These are phyloP conservation scores for Colletotrichum cordylinicola DNA, from an alignment of 2,329 filamentous ascomycete species.

Conservation along the genomic window DNA sequence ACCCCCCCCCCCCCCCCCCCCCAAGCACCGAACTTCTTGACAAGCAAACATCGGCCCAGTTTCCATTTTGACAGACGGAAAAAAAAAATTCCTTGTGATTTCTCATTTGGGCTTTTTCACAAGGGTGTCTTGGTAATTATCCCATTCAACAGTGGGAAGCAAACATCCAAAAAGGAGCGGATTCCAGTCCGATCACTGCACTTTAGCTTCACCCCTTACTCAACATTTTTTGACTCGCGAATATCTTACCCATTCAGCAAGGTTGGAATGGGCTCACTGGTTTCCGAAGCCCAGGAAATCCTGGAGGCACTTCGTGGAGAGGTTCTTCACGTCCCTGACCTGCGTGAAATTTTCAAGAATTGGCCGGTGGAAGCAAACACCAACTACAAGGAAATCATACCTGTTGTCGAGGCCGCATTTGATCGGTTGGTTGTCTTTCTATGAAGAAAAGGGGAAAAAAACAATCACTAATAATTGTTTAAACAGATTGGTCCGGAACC, in stretches of 20 bases:
- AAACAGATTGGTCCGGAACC: background rate
- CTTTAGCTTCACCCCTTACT: background rate
- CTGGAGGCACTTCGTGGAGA: conserved; percentile 30
- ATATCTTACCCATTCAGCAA: background rate
- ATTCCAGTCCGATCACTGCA: background rate
- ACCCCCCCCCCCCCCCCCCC: background rate
- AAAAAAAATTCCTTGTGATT: background rate
- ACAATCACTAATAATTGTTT: background rate
- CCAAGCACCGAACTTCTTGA: background rate
- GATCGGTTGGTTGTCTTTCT: background rate
- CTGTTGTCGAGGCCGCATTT: conserved; percentile 23
- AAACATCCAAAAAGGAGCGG: background rate
- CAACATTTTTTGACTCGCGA: background rate
- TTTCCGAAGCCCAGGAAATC: conserved; percentile 8
- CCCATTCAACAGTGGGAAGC: background rate
- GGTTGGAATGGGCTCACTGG: background rate
- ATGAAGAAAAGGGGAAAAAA: background rate
- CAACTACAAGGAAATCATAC: conserved; percentile 24
- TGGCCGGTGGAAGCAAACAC: conserved; percentile 31
- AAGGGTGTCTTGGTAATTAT: background rate
- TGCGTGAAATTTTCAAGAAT: conserved; percentile 26
- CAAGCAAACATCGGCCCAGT: background rate
- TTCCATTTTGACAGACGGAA: background rate
- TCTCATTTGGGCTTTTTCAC: background rate
- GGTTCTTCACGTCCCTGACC: conserved; percentile 31